Percentiles rank a stretch among this genome's conserved stretches.
These are phyloP conservation scores for Davidsoniella neocaledoniae DNA, from an alignment of 2,329 filamentous ascomycete genomes.

Conservation along the genomic window DNA sequence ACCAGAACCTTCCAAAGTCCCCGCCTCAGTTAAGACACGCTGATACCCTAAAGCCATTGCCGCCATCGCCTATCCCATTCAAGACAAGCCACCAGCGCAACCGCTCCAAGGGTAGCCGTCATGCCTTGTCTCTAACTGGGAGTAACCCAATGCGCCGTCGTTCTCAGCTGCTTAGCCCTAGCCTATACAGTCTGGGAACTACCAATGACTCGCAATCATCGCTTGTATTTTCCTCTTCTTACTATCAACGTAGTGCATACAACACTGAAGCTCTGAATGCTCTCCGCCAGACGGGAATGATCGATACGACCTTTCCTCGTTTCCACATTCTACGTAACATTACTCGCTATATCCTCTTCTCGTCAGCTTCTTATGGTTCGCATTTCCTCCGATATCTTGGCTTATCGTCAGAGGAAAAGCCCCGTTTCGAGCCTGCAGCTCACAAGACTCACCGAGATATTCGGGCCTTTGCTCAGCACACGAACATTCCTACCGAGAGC, in stretches of 20 bases:
- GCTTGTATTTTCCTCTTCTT: conserved; percentile 29
- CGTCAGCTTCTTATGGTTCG: conserved; percentile 49
- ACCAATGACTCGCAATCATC: conserved; percentile 36
- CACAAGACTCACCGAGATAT: conserved; percentile 42
- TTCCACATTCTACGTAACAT: conserved; percentile 45
- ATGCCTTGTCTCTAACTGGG: background rate
- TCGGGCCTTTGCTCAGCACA: conserved; percentile 46
- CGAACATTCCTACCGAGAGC: conserved; percentile 37
- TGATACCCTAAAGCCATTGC: background rate
- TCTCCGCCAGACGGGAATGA: conserved; percentile 33
- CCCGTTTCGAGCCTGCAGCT: conserved; percentile 20
- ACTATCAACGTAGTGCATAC: conserved; percentile 31
- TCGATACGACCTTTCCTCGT: conserved; percentile 42
- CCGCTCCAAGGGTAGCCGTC: conserved; percentile 5
- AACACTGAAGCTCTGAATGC: conserved; percentile 31
- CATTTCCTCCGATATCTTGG: conserved; percentile 46
- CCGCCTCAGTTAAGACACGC: conserved; percentile 13
- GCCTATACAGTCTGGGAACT: conserved; percentile 43
- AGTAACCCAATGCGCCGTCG: conserved; percentile 1
- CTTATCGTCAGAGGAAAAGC: conserved; percentile 33
- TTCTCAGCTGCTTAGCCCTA: conserved; percentile 23
- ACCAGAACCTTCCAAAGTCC: conserved; percentile 12
- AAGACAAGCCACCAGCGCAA: conserved; percentile 3
- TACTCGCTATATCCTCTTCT: conserved; percentile 47
- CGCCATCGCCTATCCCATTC: conserved; percentile 8